Conservation (phyloP, 106 monocot genomes). For the Acorus calamus region DNA sequence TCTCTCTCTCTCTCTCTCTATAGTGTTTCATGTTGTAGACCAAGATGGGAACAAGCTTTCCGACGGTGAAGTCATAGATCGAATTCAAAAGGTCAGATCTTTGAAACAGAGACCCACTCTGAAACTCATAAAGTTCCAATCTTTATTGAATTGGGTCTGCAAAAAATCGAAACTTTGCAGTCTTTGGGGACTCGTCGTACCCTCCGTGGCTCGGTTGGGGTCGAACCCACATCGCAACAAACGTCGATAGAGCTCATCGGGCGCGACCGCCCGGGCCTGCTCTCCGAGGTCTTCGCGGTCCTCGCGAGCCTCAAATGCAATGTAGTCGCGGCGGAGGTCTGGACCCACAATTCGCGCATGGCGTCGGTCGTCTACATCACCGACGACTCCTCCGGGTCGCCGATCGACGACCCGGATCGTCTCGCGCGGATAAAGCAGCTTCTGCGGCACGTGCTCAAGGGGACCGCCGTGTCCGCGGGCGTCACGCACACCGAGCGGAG, state of each 20-base stretch:
- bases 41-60: too few relatives aligned
- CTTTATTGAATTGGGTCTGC: too few relatives aligned
- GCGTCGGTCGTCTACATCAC: slow-evolving; percentile 19
- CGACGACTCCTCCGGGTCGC: slow-evolving; percentile 8
- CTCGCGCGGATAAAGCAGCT: background rate
- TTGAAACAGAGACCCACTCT: too few relatives aligned
- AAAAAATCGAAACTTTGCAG: too few relatives aligned
- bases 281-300: slow-evolving; percentile 25
- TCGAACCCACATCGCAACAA: too few relatives aligned
- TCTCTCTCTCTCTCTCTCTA: slow-evolving; percentile 1
- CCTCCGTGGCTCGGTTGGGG: too few relatives aligned
- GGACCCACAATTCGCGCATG: slow-evolving; percentile 28
- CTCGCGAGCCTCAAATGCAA: slow-evolving; percentile 19
- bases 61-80: slow-evolving; percentile 28
- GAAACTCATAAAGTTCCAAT: too few relatives aligned
- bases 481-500: too few relatives aligned
- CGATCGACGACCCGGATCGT: slow-evolving; percentile 12
- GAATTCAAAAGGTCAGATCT: slow-evolving; percentile 41
- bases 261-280: slow-evolving; percentile 18
- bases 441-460: background rate
- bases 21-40: slow-evolving; percentile 10
- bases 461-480: background rate
- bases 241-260: background rate
- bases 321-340: slow-evolving; percentile 18
- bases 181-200: too few relatives aligned